Conservation (phyloP, 1,284 basidiomycete species). For the Fereydounia khargensis region DNA sequence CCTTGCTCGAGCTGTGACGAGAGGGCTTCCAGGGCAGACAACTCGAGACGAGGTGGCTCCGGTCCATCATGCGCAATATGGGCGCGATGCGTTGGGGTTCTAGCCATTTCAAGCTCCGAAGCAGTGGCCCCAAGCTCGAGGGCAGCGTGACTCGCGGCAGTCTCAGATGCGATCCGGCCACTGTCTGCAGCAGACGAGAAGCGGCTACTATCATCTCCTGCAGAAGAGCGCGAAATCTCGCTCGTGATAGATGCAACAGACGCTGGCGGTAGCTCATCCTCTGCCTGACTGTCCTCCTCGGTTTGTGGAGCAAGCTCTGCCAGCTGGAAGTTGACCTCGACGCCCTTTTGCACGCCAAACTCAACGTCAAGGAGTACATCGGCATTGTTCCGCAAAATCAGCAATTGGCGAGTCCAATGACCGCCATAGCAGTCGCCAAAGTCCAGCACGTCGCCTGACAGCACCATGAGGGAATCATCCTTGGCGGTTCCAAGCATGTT, state of each 20-base stretch:
- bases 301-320: slow-evolving; percentile 55
- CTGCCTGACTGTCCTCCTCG: slow-evolving; percentile 25
- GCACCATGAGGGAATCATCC: slow-evolving; percentile 59
- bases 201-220: slow-evolving; percentile 14
- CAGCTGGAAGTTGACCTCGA: slow-evolving; percentile 61
- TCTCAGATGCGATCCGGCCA: slow-evolving; percentile 12
- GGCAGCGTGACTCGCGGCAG: slow-evolving; percentile 9
- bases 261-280: slow-evolving; percentile 27
- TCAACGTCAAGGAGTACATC: slow-evolving; percentile 60
- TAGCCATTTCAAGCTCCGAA: slow-evolving; percentile 35
- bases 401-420: slow-evolving; percentile 60
- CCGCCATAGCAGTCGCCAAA: slow-evolving; percentile 62
- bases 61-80: slow-evolving; percentile 16
- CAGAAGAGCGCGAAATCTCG: slow-evolving; percentile 26
- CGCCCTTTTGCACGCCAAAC: slow-evolving; percentile 58
- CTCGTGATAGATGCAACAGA: slow-evolving; percentile 13
- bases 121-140: slow-evolving; percentile 10
- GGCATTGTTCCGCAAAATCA: slow-evolving; percentile 60
- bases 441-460: slow-evolving; percentile 60
- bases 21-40: slow-evolving; percentile 16
- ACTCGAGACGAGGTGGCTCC: slow-evolving; percentile 36
- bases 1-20: slow-evolving; percentile 12
- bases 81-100: slow-evolving; percentile 42
- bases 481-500: slow-evolving; percentile 53
- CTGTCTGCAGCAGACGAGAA: slow-evolving; percentile 18